These are phyloP conservation scores for Gymnopilus dilepis DNA, from an alignment of 768 basidiomycete species.

Conservation along the genomic window DNA sequence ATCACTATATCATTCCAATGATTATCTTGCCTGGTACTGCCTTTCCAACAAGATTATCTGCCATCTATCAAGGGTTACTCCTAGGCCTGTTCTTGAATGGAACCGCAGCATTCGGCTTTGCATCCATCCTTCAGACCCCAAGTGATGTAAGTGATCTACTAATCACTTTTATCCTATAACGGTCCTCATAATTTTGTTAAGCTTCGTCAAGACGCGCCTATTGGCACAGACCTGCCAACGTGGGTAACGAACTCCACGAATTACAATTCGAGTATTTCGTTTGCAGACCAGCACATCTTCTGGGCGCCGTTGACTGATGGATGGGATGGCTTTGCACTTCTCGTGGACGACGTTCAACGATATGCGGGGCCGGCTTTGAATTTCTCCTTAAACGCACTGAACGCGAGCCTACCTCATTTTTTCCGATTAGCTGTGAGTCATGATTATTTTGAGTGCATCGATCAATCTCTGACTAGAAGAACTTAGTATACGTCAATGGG, in stretches of 20 bases:
- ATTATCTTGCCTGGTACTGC: constrained; percentile 77
- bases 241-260: constrained; percentile 80
- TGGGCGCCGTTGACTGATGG: constrained; percentile 59
- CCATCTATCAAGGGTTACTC: constrained; percentile 81
- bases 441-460: constrained; percentile 3
- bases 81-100: constrained; percentile 85
- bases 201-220: constrained; percentile 74
- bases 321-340: constrained; percentile 80
- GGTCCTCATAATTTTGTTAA: constrained; percentile 31
- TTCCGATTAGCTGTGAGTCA: constrained; percentile 78
- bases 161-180: constrained; percentile 10
- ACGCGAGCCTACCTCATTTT: constrained; percentile 69
- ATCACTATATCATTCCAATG: constrained; percentile 85
- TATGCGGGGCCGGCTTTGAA: constrained; percentile 75
- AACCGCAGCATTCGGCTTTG: constrained; percentile 80
- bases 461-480: constrained; percentile 4
- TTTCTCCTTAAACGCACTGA: constrained; percentile 68
- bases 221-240: constrained; percentile 70
- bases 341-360: constrained; percentile 87
- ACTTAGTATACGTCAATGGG: constrained; percentile 53
- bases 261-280: constrained; percentile 59
- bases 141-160: constrained; percentile 56
- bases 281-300: constrained; percentile 57
- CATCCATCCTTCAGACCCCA: constrained; percentile 77
- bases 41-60: constrained; percentile 81